Evolutionary conservation across 345 rosid species (phyloP).

Genomic region (Excoecaria agallocha): DNA sequence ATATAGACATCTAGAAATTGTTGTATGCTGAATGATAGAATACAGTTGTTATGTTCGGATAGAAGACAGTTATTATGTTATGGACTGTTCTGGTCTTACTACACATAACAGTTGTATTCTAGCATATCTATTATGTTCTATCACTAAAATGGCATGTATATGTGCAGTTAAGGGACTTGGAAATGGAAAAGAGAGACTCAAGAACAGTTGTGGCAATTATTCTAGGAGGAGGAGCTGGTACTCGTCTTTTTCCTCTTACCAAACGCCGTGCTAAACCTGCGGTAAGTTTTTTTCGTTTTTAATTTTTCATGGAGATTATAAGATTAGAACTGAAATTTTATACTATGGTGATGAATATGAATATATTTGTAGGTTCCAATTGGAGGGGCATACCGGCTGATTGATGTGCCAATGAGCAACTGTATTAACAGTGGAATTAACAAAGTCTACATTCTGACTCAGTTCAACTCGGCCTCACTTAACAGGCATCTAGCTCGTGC

Average conservation of each 20-base stretch:
- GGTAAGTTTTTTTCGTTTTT: constrained; percentile 34
- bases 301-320: not conserved
- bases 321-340: not conserved
- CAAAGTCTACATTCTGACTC: constrained; percentile 94
- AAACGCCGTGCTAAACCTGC: constrained; percentile 96
- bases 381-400: constrained; percentile 91
- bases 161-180: constrained; percentile 64
- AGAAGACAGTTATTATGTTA: too few relatives aligned
- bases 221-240: constrained; percentile 98
- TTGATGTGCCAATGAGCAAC: constrained; percentile 99
- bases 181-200: constrained; percentile 60
- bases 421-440: constrained; percentile 93
- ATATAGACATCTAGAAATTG: too few relatives aligned
- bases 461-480: constrained; percentile 83
- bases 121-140: not conserved
- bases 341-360: not conserved
- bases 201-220: constrained; percentile 78
- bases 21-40: too few relatives aligned
- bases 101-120: too few relatives aligned
- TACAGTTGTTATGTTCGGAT: too few relatives aligned
- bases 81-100: too few relatives aligned
- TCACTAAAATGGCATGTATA: not conserved
- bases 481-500: constrained; percentile 88
- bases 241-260: constrained; percentile 95
- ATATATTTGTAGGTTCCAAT: constrained; percentile 57